phyloP scores from a whole-genome alignment of 2,329 filamentous ascomycete species.

The Talaromyces sp. region DNA sequence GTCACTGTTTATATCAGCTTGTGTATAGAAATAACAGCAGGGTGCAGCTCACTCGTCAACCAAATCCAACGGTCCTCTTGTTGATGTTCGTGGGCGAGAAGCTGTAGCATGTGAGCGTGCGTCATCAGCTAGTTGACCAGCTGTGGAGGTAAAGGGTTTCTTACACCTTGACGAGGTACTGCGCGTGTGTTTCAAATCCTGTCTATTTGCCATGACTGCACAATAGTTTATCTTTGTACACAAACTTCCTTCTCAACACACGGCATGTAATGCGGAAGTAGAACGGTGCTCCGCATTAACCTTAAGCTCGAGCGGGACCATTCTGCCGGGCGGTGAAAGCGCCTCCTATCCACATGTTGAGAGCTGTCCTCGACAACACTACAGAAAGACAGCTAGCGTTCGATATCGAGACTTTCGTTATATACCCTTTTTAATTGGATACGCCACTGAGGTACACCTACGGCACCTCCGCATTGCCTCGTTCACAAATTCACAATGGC shows the following conservation, averaged over 20 bases:
- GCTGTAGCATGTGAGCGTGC: conserved; percentile 21
- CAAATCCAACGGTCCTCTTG: conserved; percentile 71
- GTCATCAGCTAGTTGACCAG: not conserved
- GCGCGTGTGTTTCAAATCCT: conserved; percentile 25
- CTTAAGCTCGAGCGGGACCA: not conserved
- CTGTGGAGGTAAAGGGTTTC: conserved; percentile 3
- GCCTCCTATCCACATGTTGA: conserved; percentile 20
- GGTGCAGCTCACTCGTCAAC: conserved; percentile 57
- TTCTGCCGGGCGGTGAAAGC: conserved; percentile 24
- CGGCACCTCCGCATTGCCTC: not conserved
- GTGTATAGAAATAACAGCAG: not conserved
- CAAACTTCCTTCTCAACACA: not conserved
- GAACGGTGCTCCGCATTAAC: not conserved
- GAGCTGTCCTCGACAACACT: conserved; percentile 20
- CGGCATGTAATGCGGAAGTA: not conserved
- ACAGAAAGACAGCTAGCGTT: not conserved
- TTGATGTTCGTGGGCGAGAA: conserved; percentile 47
- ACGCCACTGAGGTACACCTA: not conserved
- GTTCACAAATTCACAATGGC: conserved; percentile 26
- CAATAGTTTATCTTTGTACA: not conserved
- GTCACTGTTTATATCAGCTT: conserved; percentile 20
- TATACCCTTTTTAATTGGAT: not conserved
- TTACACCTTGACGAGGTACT: conserved; percentile 33
- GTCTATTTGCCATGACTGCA: conserved; percentile 17
- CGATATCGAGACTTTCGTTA: not conserved